Base-by-base conservation (phyloP, 768 basidiomycete genomes). In the Suillus paluster region DNA sequence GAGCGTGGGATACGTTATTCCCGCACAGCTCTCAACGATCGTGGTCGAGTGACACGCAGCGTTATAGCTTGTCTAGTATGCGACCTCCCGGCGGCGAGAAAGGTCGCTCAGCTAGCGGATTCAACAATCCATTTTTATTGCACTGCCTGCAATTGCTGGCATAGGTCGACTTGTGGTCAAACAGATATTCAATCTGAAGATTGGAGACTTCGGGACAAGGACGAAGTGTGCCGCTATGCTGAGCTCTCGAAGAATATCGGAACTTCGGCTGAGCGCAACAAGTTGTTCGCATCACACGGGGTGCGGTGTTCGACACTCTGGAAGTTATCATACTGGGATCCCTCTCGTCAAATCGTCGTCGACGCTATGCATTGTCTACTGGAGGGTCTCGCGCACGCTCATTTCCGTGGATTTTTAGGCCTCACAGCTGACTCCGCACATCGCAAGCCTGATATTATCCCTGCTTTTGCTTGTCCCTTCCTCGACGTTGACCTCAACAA, bases 31-130 rank as follows among this genome's bases (percentile, higher is more conserved):
- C 61, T 58, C 4, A 55, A 58, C 39, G 60, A 55, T 3, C 1
- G n/a, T 6, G 76, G 78, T 2, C 48, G 68, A 1, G 3, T 65
- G 0, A 68, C 75, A 4, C 42, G 61, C 4, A 70, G 69, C 23
- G 72, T 73, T 0, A 38, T 81, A 3, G 65, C 75, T 0, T 59
- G 65, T 6, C 57, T 72, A 1, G 62, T 78, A 2, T 78, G 76
- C 52, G 79, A 83, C 58, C 69, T 81, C 17, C 77, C 71, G 1
- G 79, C 75, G 1, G 72, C 75, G 0, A 41, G 67, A 8, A 72
- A 78, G 45, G 12, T 71, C 4, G 41, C 72, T 1, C 72, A 61
- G 4, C 44, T 69, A 5, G 71, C 68, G 1, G 57, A 36, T 8
- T 34, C 62, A 14, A 25, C 55, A 1, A 70, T 71, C 9, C 64